These are phyloP conservation scores for Ganoderma lingzhi DNA, from an alignment of 1,284 basidiomycete genomes.

Conservation along the genomic window DNA sequence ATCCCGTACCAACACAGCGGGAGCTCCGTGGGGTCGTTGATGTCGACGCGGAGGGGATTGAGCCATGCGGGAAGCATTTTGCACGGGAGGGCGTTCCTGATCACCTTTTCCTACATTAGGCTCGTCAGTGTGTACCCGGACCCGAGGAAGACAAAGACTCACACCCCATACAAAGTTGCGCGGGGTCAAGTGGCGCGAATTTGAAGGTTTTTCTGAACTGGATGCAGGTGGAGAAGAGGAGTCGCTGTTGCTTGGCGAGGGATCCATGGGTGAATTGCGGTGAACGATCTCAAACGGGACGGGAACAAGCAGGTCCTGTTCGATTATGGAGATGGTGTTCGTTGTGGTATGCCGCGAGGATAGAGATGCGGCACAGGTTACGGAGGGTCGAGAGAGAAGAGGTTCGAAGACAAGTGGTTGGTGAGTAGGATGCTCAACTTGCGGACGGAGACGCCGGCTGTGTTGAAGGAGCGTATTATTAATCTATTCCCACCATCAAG, in stretches of 20 bases:
- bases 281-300: too few relatives aligned
- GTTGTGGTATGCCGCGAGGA: too few relatives aligned
- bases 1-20: constrained; percentile 4
- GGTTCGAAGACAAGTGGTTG: too few relatives aligned
- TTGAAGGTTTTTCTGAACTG: not conserved
- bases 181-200: not conserved
- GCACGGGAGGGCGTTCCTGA: not conserved
- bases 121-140: not conserved
- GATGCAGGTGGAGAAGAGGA: not conserved
- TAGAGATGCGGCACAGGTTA: too few relatives aligned
- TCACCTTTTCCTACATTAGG: not conserved
- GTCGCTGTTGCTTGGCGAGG: not conserved
- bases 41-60: not conserved
- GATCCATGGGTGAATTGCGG: not conserved
- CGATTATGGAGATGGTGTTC: too few relatives aligned
- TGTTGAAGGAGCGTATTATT: too few relatives aligned
- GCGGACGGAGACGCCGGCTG: too few relatives aligned
- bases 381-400: too few relatives aligned
- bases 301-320: too few relatives aligned
- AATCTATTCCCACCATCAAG: too few relatives aligned
- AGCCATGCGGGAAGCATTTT: not conserved
- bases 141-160: not conserved
- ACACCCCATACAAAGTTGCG: not conserved
- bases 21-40: not conserved
- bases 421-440: too few relatives aligned